Evolutionary conservation across 2,329 filamentous ascomycete species (phyloP).

Genomic region (Fusarium circinatum): DNA sequence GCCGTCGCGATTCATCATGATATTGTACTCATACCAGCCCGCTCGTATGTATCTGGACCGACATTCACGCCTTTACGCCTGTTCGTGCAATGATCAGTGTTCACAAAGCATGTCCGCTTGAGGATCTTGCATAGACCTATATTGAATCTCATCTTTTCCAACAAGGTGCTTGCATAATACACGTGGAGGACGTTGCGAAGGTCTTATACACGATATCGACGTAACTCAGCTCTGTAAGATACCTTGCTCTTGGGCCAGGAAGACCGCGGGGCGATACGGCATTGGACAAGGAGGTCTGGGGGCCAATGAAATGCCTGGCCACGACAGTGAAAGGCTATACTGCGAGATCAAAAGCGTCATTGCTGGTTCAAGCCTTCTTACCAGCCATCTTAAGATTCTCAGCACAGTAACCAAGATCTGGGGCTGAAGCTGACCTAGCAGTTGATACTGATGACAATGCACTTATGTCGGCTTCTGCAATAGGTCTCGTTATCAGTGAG

Average conservation of each 20-base stretch:
- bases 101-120: too few species aligned
- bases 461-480: background rate
- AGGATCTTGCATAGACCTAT: background rate
- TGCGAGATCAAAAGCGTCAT: background rate
- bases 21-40: too few species aligned
- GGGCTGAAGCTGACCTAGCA: background rate
- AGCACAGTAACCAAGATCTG: rapidly evolving
- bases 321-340: background rate
- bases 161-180: too few species aligned
- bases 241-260: too few species aligned
- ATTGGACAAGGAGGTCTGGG: too few species aligned
- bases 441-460: background rate
- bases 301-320: too few species aligned
- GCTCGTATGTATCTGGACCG: too few species aligned
- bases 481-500: background rate
- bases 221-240: background rate
- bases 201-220: background rate
- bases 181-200: too few species aligned
- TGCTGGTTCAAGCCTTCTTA: background rate
- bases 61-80: too few species aligned
- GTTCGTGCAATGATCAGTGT: too few species aligned
- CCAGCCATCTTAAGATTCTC: background rate
- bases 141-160: background rate
- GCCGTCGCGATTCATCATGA: too few species aligned
- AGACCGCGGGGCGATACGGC: background rate